Percentiles rank a stretch among this genome's conserved stretches.
Conservation (phyloP, 2,329 filamentous ascomycete species). For the Hypoxylon sp. region DNA sequence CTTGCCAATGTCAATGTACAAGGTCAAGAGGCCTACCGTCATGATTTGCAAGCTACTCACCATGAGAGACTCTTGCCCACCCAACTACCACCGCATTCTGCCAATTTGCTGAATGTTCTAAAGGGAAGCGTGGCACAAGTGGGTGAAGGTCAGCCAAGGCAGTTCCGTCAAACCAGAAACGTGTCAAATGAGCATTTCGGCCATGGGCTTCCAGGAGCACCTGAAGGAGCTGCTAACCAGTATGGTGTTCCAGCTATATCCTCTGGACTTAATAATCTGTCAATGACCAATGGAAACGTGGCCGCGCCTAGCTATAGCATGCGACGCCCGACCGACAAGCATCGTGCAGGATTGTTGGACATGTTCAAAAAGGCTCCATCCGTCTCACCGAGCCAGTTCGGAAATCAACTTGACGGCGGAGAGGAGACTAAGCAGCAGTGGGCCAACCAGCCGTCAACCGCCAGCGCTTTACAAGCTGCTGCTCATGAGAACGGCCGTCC, state of each 20-base stretch:
- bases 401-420: slow-evolving; percentile 35
- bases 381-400: slow-evolving; percentile 38
- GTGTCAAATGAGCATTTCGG: slow-evolving; percentile 23
- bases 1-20: slow-evolving; percentile 31
- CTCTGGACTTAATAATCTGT: slow-evolving; percentile 13
- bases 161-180: slow-evolving; percentile 14
- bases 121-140: slow-evolving; percentile 47
- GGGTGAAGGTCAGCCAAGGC: slow-evolving; percentile 26
- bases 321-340: slow-evolving; percentile 48
- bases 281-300: slow-evolving; percentile 21
- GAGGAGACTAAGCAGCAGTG: slow-evolving; percentile 33
- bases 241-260: slow-evolving; percentile 30
- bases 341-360: slow-evolving; percentile 59
- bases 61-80: slow-evolving; percentile 20
- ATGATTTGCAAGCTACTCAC: slow-evolving; percentile 24
- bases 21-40: slow-evolving; percentile 30
- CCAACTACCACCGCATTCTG: slow-evolving; percentile 42
- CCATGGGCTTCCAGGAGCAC: slow-evolving; percentile 21
- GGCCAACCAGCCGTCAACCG: slow-evolving; percentile 34
- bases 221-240: slow-evolving; percentile 24
- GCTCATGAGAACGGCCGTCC: slow-evolving; percentile 46
- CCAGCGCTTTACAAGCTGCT: slow-evolving; percentile 41
- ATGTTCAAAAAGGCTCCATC: slow-evolving; percentile 60
- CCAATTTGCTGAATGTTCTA: slow-evolving; percentile 52
- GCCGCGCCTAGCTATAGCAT: slow-evolving; percentile 22